Conservation (phyloP, 2,329 filamentous ascomycete species). For the Penicillium polonicum region DNA sequence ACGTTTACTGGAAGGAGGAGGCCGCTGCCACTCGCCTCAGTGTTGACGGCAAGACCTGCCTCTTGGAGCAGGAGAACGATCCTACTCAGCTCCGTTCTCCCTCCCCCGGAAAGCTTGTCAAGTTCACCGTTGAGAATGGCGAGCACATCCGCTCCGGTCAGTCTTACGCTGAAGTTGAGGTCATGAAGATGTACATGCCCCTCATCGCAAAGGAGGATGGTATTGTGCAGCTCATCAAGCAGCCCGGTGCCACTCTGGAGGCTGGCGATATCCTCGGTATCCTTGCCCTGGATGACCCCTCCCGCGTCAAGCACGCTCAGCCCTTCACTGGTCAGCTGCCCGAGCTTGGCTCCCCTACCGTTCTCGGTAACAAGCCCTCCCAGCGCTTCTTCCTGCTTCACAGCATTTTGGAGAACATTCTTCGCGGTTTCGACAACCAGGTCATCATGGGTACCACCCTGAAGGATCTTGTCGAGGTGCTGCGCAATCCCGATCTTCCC, state of each 20-base stretch:
- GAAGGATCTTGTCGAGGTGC: slow-evolving; percentile 83
- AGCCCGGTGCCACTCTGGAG: slow-evolving; percentile 94
- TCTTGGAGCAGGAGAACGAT: slow-evolving; percentile 98
- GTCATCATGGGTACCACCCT: slow-evolving; percentile 88
- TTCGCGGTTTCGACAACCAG: slow-evolving; percentile 94
- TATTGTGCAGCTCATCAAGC: slow-evolving; percentile 97
- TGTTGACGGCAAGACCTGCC: slow-evolving; percentile 95
- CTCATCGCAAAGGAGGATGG: slow-evolving; percentile 92
- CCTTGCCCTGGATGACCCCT: slow-evolving; percentile 88
- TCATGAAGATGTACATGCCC: slow-evolving; percentile 99
- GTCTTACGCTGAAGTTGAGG: slow-evolving; percentile 93
- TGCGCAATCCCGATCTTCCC: slow-evolving; percentile 84
- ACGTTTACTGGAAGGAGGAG: slow-evolving; percentile 99
- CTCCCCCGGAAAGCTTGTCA: slow-evolving; percentile 95
- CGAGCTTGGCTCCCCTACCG: slow-evolving; percentile 77
- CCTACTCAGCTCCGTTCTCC: slow-evolving; percentile 94
- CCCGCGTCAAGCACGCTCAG: slow-evolving; percentile 93
- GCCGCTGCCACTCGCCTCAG: slow-evolving; percentile 92
- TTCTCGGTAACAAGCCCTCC: slow-evolving; percentile 86
- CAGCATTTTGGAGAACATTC: slow-evolving; percentile 79
- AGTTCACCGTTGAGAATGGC: slow-evolving; percentile 94
- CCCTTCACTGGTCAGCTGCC: slow-evolving; percentile 90
- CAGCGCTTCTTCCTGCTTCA: slow-evolving; percentile 79
- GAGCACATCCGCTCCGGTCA: slow-evolving; percentile 89
- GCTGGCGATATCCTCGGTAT: slow-evolving; percentile 99